phyloP scores from a whole-genome alignment of 352 stramenopile species.

The Pythium apleroticum region DNA sequence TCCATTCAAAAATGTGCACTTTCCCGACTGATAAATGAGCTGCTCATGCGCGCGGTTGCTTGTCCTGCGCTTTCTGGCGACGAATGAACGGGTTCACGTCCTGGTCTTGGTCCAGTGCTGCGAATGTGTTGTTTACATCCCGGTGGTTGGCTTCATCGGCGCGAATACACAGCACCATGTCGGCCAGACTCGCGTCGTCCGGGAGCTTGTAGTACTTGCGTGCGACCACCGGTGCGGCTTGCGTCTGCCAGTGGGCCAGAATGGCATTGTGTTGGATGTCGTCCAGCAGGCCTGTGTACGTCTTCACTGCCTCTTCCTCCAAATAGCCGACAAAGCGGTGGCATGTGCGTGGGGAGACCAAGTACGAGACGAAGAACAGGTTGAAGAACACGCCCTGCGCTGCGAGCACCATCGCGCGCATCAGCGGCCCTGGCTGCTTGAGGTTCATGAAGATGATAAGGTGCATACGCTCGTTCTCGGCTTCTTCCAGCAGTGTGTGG shows the following conservation, averaged over 20 bases:
- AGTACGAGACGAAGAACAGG: constrained; percentile 82
- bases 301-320: constrained; percentile 91
- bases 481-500: constrained; percentile 88
- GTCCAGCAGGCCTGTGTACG: constrained; percentile 90
- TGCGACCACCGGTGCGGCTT: constrained; percentile 70
- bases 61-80: constrained; percentile 2
- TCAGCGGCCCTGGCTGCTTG: constrained; percentile 73
- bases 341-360: constrained; percentile 85
- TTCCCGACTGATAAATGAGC: not conserved
- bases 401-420: constrained; percentile 74
- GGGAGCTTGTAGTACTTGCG: constrained; percentile 88
- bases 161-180: constrained; percentile 87
- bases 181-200: constrained; percentile 66
- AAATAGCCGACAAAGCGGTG: constrained; percentile 93
- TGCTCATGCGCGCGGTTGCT: not conserved
- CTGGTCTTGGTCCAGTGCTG: constrained; percentile 51
- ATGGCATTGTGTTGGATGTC: constrained; percentile 68
- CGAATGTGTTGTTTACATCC: constrained; percentile 87
- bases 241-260: constrained; percentile 68
- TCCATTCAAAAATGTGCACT: not conserved
- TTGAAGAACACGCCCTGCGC: constrained; percentile 87
- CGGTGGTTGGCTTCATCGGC: constrained; percentile 89
- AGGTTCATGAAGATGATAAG: constrained; percentile 90
- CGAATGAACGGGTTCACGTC: constrained; percentile 44
- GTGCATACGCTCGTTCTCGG: constrained; percentile 94